Evolutionary conservation across 2,329 filamentous ascomycete species (phyloP).

Genomic region (Nigrospora oryzae): DNA sequence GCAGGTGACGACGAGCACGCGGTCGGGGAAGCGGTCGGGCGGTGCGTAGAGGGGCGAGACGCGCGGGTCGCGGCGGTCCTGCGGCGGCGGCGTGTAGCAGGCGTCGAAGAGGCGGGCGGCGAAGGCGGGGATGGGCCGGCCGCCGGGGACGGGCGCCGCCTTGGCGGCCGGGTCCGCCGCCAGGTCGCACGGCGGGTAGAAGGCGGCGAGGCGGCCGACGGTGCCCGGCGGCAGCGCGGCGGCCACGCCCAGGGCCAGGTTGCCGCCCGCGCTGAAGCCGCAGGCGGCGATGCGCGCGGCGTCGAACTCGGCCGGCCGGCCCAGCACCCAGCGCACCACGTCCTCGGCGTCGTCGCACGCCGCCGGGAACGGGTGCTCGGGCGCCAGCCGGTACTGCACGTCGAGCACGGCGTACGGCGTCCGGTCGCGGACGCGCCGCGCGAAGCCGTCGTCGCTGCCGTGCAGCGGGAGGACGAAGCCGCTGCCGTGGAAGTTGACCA

Average conservation of each 20-base stretch:
- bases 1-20: conserved; percentile 22
- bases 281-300: conserved; percentile 28
- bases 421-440: conserved; percentile 19
- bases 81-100: conserved; percentile 19
- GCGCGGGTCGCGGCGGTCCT: conserved; percentile 19
- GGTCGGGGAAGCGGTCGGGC: not conserved
- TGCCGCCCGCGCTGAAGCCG: conserved; percentile 38
- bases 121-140: conserved; percentile 3
- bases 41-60: conserved; percentile 24
- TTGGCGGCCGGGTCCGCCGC: conserved; percentile 17
- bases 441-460: conserved; percentile 29
- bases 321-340: conserved; percentile 17
- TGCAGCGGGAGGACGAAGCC: conserved; percentile 24
- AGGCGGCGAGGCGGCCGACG: conserved; percentile 38
- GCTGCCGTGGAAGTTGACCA: conserved; percentile 28
- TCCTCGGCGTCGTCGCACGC: conserved; percentile 22
- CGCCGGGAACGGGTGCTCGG: conserved; percentile 28
- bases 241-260: conserved; percentile 26
- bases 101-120: conserved; percentile 19
- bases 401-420: conserved; percentile 17
- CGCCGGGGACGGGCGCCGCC: conserved; percentile 13
- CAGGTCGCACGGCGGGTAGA: conserved; percentile 29
- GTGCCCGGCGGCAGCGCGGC: conserved; percentile 29
- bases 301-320: conserved; percentile 19
- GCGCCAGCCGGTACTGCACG: conserved; percentile 30